Conservation (phyloP, 202 grass and related monocot genomes). For the Hordeum pubiflorum region DNA sequence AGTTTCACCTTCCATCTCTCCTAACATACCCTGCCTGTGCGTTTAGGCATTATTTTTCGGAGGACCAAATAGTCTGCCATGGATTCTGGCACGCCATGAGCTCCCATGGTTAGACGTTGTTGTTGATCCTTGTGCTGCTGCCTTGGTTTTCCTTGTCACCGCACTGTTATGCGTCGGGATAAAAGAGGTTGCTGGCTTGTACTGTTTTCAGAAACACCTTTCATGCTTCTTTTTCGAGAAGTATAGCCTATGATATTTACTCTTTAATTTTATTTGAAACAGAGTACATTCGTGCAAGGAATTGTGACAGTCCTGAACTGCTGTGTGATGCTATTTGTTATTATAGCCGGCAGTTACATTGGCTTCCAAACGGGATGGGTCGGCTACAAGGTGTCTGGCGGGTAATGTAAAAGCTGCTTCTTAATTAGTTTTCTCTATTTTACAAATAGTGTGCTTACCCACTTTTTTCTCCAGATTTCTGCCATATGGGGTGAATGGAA, state of each 20-base stretch:
- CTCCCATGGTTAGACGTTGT: slow-evolving; percentile 60
- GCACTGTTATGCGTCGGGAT: slow-evolving; percentile 78
- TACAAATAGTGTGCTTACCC: not conserved
- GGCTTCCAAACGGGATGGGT: slow-evolving; percentile 98
- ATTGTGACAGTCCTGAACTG: slow-evolving; percentile 72
- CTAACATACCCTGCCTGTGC: not conserved
- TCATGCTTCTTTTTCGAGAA: not conserved
- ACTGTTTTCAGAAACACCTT: slow-evolving; percentile 13
- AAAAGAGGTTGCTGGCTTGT: slow-evolving; percentile 63
- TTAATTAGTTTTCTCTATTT: not conserved
- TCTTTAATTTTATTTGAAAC: not conserved
- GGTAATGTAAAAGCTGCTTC: slow-evolving; percentile 39
- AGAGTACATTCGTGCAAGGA: slow-evolving; percentile 90
- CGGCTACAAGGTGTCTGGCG: slow-evolving; percentile 74
- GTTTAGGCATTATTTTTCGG: slow-evolving; percentile 87
- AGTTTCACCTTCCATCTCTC: not conserved
- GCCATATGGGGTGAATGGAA: slow-evolving; percentile 81
- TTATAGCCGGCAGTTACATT: slow-evolving; percentile 87
- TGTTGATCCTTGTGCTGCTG: slow-evolving; percentile 82
- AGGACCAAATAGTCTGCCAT: slow-evolving; percentile 77
- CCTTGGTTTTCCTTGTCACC: slow-evolving; percentile 67
- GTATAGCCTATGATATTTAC: not conserved
- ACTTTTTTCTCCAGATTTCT: slow-evolving; percentile 53
- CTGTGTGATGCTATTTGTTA: slow-evolving; percentile 94
- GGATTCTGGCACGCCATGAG: slow-evolving; percentile 72